phyloP scores from a whole-genome alignment of 139 green algal genomes.

The Closterium sp. region DNA sequence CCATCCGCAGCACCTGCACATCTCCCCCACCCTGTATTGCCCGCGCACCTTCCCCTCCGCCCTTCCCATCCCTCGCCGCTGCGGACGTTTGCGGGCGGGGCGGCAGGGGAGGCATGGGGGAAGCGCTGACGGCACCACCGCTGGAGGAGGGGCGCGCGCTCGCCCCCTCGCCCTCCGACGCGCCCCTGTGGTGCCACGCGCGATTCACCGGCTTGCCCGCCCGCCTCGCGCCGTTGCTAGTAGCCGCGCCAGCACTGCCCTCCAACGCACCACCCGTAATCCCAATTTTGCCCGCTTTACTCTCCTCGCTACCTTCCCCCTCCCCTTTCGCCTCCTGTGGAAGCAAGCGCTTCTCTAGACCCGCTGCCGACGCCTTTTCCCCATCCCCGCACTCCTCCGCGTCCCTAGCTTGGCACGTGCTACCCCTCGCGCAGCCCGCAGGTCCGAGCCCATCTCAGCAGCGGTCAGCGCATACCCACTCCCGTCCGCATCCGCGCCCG shows the following conservation, averaged over 20 bases:
- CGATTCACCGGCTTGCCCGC: not conserved
- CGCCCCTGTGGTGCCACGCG: not conserved
- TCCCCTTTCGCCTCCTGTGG: not conserved
- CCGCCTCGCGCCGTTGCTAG: not conserved
- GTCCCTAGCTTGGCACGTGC: not conserved
- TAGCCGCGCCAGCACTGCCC: not conserved
- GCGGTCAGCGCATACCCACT: not conserved
- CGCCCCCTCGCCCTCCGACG: not conserved
- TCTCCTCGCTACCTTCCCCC: not conserved
- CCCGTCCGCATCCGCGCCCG: not conserved
- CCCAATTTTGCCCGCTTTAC: not conserved
- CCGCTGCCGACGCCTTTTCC: not conserved
- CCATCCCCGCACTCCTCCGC: not conserved
- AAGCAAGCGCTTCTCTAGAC: not conserved
- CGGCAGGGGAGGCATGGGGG: not conserved
- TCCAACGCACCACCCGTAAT: not conserved
- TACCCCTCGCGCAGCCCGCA: too few relatives aligned
- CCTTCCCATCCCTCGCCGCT: not conserved
- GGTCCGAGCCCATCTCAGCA: not conserved
- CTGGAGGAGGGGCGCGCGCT: not conserved
- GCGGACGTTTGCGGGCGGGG: not conserved
- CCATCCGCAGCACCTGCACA: not conserved
- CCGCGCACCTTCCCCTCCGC: not conserved
- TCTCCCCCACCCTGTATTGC: not conserved
- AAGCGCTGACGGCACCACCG: not conserved